Percentiles rank a stretch among this genome's conserved stretches.
Conservation (phyloP, 129 eudicot genomes). For the Helichrysum umbraculigerum region DNA sequence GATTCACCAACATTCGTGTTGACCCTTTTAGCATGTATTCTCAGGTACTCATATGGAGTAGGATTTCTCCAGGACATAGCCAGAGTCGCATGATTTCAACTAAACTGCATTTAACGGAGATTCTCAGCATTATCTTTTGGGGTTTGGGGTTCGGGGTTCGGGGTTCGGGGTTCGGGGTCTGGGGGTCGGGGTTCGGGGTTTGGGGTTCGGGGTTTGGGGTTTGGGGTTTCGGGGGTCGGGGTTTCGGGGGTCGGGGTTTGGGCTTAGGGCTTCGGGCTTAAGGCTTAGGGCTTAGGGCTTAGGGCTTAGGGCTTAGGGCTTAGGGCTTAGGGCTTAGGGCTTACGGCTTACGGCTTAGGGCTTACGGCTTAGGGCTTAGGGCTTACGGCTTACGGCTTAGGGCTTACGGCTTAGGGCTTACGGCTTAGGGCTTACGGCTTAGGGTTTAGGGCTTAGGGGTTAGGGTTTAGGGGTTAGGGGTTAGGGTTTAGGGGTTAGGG, state of each 20-base stretch:
- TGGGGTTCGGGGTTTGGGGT: slow-evolving; percentile 4
- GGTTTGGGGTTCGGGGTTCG: slow-evolving; percentile 4
- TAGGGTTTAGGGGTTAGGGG: neutral
- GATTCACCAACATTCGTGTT: too few species aligned
- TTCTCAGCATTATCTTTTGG: too few species aligned
- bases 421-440: slow-evolving; percentile 4
- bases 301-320: too few species aligned
- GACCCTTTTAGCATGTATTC: too few species aligned
- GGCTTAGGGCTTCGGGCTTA: slow-evolving; percentile 3
- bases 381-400: neutral
- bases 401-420: slow-evolving; percentile 9
- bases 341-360: too few species aligned
- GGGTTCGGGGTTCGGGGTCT: slow-evolving; percentile 14
- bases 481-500: slow-evolving; percentile 1
- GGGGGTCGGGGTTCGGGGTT: neutral
- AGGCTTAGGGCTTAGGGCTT: too few species aligned
- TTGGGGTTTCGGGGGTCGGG: neutral
- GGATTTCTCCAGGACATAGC: too few species aligned
- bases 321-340: too few species aligned
- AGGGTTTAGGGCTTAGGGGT: slow-evolving; percentile 14
- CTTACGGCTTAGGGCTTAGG: slow-evolving; percentile 1
- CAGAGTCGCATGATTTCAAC: too few species aligned
- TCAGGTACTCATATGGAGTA: too few species aligned
- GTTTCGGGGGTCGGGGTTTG: slow-evolving; percentile 8
- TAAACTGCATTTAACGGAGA: too few species aligned